phyloP scores from a whole-genome alignment of 2,329 filamentous ascomycete species.

The Cordyceps farinosa region DNA sequence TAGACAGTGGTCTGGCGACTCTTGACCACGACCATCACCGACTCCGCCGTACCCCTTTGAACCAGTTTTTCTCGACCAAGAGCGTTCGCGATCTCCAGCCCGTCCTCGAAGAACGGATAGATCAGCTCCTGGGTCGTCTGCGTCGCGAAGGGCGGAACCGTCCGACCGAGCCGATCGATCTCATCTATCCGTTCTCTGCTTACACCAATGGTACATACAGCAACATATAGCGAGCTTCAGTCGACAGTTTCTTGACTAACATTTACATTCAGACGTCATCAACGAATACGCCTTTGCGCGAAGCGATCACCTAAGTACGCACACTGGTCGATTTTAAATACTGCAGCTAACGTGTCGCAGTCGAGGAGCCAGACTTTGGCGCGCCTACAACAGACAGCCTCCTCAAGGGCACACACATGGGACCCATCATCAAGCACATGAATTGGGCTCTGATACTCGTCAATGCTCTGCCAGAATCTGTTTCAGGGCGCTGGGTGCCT shows the following conservation, averaged over 20 bases:
- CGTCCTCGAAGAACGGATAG: slow-evolving; percentile 35
- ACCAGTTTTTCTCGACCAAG: slow-evolving; percentile 36
- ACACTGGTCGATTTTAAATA: not conserved
- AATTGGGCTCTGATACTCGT: slow-evolving; percentile 34
- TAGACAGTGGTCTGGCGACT: slow-evolving; percentile 35
- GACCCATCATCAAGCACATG: slow-evolving; percentile 35
- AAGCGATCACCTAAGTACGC: slow-evolving; percentile 31
- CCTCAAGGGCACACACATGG: slow-evolving; percentile 36
- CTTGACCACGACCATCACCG: slow-evolving; percentile 33
- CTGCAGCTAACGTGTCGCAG: slow-evolving; percentile 19
- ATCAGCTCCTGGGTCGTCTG: slow-evolving; percentile 32
- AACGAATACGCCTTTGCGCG: slow-evolving; percentile 39
- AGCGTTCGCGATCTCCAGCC: slow-evolving; percentile 37
- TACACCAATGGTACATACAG: slow-evolving; percentile 34
- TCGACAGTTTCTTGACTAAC: not conserved
- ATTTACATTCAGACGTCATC: slow-evolving; percentile 31
- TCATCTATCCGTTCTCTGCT: slow-evolving; percentile 37
- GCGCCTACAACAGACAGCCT: slow-evolving; percentile 34
- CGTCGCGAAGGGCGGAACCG: slow-evolving; percentile 27
- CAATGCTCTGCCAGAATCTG: slow-evolving; percentile 34
- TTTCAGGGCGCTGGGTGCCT: slow-evolving; percentile 33
- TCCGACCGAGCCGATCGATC: slow-evolving; percentile 29
- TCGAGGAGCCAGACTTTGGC: slow-evolving; percentile 34
- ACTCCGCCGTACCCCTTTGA: slow-evolving; percentile 33
- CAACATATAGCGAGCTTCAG: not conserved